Evolutionary conservation across 2,329 filamentous ascomycete species (phyloP).

Genomic region (Apiospora phragmitis): DNA sequence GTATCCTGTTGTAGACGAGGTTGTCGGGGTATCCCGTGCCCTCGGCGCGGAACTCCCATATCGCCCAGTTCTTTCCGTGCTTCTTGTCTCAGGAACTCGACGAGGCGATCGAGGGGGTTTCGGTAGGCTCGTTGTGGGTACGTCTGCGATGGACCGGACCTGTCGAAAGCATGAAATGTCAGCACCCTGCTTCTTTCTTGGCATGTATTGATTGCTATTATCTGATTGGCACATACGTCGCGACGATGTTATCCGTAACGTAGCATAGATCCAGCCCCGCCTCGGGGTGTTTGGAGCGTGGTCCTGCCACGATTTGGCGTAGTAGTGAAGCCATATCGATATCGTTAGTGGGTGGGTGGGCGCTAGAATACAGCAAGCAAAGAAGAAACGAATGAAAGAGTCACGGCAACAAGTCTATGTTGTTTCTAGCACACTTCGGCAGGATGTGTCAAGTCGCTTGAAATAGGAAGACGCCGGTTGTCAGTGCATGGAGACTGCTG

Average conservation of each 20-base stretch:
- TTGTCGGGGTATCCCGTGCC: slow-evolving; percentile 93
- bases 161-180: slow-evolving; percentile 42
- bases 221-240: slow-evolving; percentile 47
- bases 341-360: background rate
- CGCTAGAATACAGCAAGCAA: background rate
- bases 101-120: slow-evolving; percentile 85
- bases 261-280: slow-evolving; percentile 93
- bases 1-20: slow-evolving; percentile 80
- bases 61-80: slow-evolving; percentile 83
- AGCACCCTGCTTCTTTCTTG: background rate
- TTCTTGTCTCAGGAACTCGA: slow-evolving; percentile 84
- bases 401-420: background rate
- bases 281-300: slow-evolving; percentile 80
- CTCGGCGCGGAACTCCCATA: slow-evolving; percentile 97
- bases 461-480: background rate
- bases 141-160: slow-evolving; percentile 85
- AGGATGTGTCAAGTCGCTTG: background rate
- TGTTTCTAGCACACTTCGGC: background rate
- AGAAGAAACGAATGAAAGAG: background rate
- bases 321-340: slow-evolving; percentile 69
- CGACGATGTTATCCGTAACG: slow-evolving; percentile 78
- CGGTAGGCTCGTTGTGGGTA: slow-evolving; percentile 92
- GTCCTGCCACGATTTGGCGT: slow-evolving; percentile 88
- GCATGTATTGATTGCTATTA: background rate
- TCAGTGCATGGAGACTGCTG: background rate